These are phyloP conservation scores for Houttuynia cordata DNA, from an alignment of 164 flowering plant genomes.

Conservation along the genomic window DNA sequence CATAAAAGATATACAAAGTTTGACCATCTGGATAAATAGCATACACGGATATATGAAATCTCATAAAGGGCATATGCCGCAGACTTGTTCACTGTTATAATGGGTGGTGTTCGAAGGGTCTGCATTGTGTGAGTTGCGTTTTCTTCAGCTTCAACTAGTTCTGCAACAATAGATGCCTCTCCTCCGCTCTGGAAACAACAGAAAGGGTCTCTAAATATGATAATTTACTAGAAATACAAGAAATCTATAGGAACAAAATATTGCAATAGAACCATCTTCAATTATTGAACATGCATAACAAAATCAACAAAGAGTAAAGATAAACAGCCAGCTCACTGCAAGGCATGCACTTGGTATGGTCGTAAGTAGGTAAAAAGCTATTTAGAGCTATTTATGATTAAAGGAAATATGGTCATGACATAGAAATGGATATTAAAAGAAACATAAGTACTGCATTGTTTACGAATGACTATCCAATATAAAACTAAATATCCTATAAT, in stretches of 20 bases:
- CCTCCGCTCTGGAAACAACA: slow-evolving; percentile 48
- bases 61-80: slow-evolving; percentile 75
- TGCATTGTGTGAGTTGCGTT: slow-evolving; percentile 57
- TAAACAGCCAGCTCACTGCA: too few species aligned
- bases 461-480: too few species aligned
- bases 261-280: background rate
- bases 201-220: background rate
- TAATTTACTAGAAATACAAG: background rate
- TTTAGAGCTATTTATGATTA: too few species aligned
- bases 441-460: too few species aligned
- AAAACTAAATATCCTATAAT: too few species aligned
- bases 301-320: too few species aligned
- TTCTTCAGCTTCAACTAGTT: slow-evolving; percentile 81
- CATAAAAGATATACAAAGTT: background rate
- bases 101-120: slow-evolving; percentile 66
- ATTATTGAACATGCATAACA: too few species aligned
- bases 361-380: too few species aligned
- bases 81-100: slow-evolving; percentile 66
- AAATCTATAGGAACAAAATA: background rate
- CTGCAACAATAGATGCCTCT: slow-evolving; percentile 84
- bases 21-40: background rate
- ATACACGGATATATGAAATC: slow-evolving; percentile 65
- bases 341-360: too few species aligned
- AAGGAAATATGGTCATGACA: too few species aligned
- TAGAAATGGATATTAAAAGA: too few species aligned